Conservation (phyloP, 2,329 filamentous ascomycete species). For the Claviceps digitariae region DNA sequence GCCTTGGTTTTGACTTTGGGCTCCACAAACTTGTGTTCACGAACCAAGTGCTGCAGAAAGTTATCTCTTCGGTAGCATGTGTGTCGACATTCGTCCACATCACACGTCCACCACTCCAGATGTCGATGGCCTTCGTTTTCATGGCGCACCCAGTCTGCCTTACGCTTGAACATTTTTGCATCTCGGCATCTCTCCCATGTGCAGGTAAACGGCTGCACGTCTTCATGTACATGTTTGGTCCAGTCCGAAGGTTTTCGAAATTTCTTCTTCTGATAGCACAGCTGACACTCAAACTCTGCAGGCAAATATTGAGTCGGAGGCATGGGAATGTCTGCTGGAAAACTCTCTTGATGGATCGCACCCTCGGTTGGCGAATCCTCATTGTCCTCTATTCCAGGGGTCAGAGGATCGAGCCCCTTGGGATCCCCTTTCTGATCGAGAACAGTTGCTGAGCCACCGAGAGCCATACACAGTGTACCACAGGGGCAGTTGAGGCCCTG, state of each 20-base stretch:
- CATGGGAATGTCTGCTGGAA: slow-evolving; percentile 68
- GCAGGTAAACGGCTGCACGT: slow-evolving; percentile 85
- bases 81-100: slow-evolving; percentile 67
- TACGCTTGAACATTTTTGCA: slow-evolving; percentile 85
- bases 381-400: slow-evolving; percentile 37
- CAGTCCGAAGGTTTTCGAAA: slow-evolving; percentile 89
- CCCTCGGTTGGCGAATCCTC: slow-evolving; percentile 58
- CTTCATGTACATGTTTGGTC: slow-evolving; percentile 93
- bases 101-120: slow-evolving; percentile 82
- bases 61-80: slow-evolving; percentile 81
- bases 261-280: slow-evolving; percentile 76
- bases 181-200: slow-evolving; percentile 75
- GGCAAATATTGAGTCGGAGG: slow-evolving; percentile 67
- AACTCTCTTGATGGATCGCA: slow-evolving; percentile 56
- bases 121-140: slow-evolving; percentile 87
- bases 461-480: slow-evolving; percentile 47
- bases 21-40: slow-evolving; percentile 77
- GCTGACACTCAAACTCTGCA: slow-evolving; percentile 76
- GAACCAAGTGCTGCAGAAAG: slow-evolving; percentile 81
- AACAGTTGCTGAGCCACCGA: slow-evolving; percentile 51
- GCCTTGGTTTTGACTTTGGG: slow-evolving; percentile 67
- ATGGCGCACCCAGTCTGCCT: slow-evolving; percentile 90
- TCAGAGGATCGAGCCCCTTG: slow-evolving; percentile 43
- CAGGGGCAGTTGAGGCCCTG: slow-evolving; percentile 49
- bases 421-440: slow-evolving; percentile 46